These are phyloP conservation scores for Naumovozyma baii DNA, from an alignment of 805 yeast genomes.

Conservation along the genomic window DNA sequence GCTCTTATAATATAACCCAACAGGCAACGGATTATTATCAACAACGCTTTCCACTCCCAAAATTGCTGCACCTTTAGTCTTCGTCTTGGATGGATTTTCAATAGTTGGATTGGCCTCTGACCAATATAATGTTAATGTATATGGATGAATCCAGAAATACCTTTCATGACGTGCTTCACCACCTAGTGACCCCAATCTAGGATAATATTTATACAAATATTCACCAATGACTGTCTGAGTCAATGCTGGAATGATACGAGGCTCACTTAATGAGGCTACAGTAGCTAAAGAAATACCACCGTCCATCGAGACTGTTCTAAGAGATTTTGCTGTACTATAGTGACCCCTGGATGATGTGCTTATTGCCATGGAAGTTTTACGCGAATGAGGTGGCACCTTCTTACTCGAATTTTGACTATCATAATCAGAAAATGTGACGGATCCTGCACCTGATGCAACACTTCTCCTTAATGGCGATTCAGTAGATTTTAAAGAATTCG, in stretches of 20 bases:
- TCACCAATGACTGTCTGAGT: constrained; percentile 94
- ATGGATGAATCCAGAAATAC: constrained; percentile 95
- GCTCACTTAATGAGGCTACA: constrained; percentile 54
- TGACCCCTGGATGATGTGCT: neutral
- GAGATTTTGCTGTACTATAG: neutral
- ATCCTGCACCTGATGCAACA: constrained; percentile 23
- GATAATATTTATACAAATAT: constrained; percentile 73
- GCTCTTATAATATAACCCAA: constrained; percentile 80
- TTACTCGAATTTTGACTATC: constrained; percentile 10
- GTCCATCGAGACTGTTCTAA: constrained; percentile 19
- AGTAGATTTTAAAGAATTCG: constrained; percentile 10
- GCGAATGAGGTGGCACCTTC: constrained; percentile 3
- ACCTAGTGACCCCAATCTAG: constrained; percentile 65
- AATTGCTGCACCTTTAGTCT: constrained; percentile 74
- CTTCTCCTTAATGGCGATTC: constrained; percentile 16
- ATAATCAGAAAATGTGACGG: constrained; percentile 23
- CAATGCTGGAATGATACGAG: constrained; percentile 70
- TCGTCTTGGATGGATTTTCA: constrained; percentile 53
- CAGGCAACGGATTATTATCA: constrained; percentile 80
- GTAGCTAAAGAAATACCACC: constrained; percentile 39
- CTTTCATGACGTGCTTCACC: constrained; percentile 81
- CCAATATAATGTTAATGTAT: constrained; percentile 86
- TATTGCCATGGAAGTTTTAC: constrained; percentile 1
- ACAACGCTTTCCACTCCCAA: constrained; percentile 67
- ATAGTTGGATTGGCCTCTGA: constrained; percentile 68